Evolutionary conservation across 352 stramenopile species (phyloP).

Genomic region (Thraustotheca clavata): DNA sequence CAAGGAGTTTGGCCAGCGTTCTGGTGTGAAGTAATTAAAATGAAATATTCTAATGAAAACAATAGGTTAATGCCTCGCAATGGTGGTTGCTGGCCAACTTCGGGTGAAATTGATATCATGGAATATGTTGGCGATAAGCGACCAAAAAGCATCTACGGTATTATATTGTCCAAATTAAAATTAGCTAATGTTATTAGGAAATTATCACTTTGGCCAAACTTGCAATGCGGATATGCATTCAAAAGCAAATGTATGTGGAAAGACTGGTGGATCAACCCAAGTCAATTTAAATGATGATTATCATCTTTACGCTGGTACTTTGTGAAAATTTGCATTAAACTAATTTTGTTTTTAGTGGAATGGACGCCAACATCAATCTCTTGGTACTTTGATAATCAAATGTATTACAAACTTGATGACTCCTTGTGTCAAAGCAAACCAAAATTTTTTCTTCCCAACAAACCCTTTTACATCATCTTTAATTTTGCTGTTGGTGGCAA

Average conservation of each 20-base stretch:
- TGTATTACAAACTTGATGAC: not conserved
- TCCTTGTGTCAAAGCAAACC: not conserved
- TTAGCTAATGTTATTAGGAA: not conserved
- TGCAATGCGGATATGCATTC: slow-evolving; percentile 8
- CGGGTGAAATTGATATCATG: slow-evolving; percentile 18
- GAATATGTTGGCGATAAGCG: slow-evolving; percentile 12
- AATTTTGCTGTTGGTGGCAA: slow-evolving; percentile 7
- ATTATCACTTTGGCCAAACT: slow-evolving; percentile 13
- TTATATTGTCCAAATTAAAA: not conserved
- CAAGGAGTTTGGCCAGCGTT: slow-evolving; percentile 31
- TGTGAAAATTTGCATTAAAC: not conserved
- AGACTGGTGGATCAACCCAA: not conserved
- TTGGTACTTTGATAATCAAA: slow-evolving; percentile 9
- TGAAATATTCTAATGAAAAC: no score
- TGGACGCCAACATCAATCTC: slow-evolving; percentile 1
- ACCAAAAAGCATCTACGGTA: slow-evolving; percentile 8
- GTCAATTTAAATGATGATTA: not conserved
- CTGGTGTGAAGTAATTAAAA: slow-evolving; percentile 16
- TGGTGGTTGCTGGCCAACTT: slow-evolving; percentile 11
- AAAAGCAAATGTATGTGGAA: not conserved
- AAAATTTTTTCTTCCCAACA: not conserved
- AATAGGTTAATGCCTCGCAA: slow-evolving; percentile 12
- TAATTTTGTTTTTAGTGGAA: not conserved
- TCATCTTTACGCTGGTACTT: slow-evolving; percentile 14
- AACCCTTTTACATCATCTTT: slow-evolving; percentile 18